Conservation (phyloP, 108 stramenopile species). For the Conticribra weissflogii region DNA sequence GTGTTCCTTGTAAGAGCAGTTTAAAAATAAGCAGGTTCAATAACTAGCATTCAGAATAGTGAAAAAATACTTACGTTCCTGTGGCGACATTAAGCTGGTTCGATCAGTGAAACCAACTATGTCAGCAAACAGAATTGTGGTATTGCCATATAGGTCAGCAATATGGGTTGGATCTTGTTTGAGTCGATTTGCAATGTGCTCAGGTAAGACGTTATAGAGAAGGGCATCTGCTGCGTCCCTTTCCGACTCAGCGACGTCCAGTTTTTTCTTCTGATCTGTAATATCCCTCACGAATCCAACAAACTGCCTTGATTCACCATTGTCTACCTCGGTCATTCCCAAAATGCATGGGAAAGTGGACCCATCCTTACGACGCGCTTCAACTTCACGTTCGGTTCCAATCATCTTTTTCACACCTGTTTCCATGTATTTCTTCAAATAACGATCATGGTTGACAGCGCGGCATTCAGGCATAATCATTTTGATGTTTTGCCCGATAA, state of each 20-base stretch:
- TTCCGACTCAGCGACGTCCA: constrained; percentile 41
- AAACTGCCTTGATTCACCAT: constrained; percentile 22
- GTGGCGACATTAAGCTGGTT: constrained; percentile 46
- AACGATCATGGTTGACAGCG: constrained; percentile 30
- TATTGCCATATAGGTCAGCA: constrained; percentile 64
- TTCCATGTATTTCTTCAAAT: constrained; percentile 17
- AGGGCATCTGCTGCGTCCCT: constrained; percentile 38
- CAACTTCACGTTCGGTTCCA: constrained; percentile 31
- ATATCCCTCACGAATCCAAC: constrained; percentile 37
- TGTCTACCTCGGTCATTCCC: constrained; percentile 35
- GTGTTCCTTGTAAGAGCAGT: too few relatives aligned
- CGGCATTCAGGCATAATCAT: constrained; percentile 43
- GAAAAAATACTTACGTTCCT: constrained; percentile 19
- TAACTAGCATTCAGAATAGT: too few relatives aligned
- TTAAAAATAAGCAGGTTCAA: too few relatives aligned
- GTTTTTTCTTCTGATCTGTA: constrained; percentile 30
- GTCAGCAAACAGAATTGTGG: too few relatives aligned
- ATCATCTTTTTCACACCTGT: constrained; percentile 36
- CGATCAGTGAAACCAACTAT: too few relatives aligned
- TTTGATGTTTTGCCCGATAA: constrained; percentile 46
- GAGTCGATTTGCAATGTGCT: too few relatives aligned
- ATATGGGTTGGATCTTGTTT: constrained; percentile 56
- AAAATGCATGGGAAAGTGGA: constrained; percentile 45
- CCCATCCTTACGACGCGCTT: constrained; percentile 32
- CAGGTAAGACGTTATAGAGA: constrained; percentile 45